Percentiles rank a stretch among this genome's conserved stretches.
These are phyloP conservation scores for Cercophora sp. DNA, from an alignment of 495 filamentous ascomycete species.

Conservation along the genomic window DNA sequence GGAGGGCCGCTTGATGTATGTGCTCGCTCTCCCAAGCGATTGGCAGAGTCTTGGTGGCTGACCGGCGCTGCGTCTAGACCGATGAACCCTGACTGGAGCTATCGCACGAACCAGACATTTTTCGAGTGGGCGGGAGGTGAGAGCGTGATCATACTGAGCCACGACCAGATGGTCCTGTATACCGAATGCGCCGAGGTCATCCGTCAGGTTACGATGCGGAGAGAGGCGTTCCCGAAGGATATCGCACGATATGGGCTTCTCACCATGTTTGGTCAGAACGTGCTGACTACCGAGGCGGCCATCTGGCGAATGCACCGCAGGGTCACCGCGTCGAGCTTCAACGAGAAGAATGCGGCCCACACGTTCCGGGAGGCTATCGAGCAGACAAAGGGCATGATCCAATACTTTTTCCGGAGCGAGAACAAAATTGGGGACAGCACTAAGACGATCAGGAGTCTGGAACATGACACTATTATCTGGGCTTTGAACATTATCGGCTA, in stretches of 20 bases:
- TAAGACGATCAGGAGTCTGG: conserved; percentile 46
- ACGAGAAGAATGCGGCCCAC: conserved; percentile 65
- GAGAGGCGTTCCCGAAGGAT: conserved; percentile 67
- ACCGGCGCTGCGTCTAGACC: conserved; percentile 17
- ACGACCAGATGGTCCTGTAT: conserved; percentile 41
- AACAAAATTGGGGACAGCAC: conserved; percentile 22
- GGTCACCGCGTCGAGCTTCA: conserved; percentile 63
- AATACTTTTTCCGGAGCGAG: conserved; percentile 40
- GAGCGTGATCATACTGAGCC: conserved; percentile 53
- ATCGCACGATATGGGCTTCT: conserved; percentile 53
- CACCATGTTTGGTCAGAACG: conserved; percentile 59
- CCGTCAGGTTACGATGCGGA: conserved; percentile 53
- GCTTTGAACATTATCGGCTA: conserved; percentile 65
- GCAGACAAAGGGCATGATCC: conserved; percentile 55
- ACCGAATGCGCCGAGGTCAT: conserved; percentile 57
- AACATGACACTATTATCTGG: conserved; percentile 58
- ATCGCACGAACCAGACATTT: conserved; percentile 26
- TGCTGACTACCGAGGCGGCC: conserved; percentile 60
- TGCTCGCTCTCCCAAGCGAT: neutral
- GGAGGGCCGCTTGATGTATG: conserved; percentile 45
- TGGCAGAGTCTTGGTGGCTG: neutral
- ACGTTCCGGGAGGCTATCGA: conserved; percentile 58
- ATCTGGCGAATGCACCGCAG: conserved; percentile 66
- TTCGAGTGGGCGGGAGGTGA: conserved; percentile 35
- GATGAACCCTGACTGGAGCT: conserved; percentile 37